Percentiles rank a stretch among this genome's conserved stretches.
These are phyloP conservation scores for Trypanosoma rangeli DNA, from an alignment of 208 protist species.

Conservation along the genomic window DNA sequence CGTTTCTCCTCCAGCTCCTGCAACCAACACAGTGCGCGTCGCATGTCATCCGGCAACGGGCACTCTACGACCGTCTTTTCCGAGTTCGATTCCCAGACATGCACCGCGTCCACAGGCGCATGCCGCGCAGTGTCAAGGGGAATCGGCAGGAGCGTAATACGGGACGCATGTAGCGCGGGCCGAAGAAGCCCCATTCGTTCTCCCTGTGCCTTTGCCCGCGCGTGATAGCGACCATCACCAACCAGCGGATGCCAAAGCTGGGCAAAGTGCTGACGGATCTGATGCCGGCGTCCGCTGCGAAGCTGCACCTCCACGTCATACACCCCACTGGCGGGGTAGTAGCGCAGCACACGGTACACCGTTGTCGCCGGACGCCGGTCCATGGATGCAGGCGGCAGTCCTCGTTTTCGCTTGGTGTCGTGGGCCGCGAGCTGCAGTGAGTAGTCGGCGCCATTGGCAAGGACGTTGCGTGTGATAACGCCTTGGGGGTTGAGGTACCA, in stretches of 20 bases:
- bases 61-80: constrained; percentile 54
- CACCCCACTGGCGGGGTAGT: constrained; percentile 51
- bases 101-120: not conserved
- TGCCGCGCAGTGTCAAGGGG: not conserved
- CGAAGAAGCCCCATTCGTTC: constrained; percentile 24
- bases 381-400: constrained; percentile 17
- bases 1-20: constrained; percentile 24
- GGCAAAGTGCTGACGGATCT: constrained; percentile 86
- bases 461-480: constrained; percentile 34
- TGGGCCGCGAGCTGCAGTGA: constrained; percentile 22
- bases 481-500: constrained; percentile 41
- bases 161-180: constrained; percentile 39
- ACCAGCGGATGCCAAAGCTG: constrained; percentile 62
- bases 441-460: constrained; percentile 36
- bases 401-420: not conserved
- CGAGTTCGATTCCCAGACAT: not conserved
- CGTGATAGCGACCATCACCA: constrained; percentile 63
- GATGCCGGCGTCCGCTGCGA: constrained; percentile 64
- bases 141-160: constrained; percentile 28
- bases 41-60: constrained; percentile 55
- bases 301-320: constrained; percentile 67
- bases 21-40: constrained; percentile 37
- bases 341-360: constrained; percentile 60
- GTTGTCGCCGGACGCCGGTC: constrained; percentile 59
- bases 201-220: constrained; percentile 23